A percentile compares a stretch with the other conserved stretches of the same genome.
Conservation (phyloP, 1,284 basidiomycete species). For the Malassezia yamatoensis region DNA sequence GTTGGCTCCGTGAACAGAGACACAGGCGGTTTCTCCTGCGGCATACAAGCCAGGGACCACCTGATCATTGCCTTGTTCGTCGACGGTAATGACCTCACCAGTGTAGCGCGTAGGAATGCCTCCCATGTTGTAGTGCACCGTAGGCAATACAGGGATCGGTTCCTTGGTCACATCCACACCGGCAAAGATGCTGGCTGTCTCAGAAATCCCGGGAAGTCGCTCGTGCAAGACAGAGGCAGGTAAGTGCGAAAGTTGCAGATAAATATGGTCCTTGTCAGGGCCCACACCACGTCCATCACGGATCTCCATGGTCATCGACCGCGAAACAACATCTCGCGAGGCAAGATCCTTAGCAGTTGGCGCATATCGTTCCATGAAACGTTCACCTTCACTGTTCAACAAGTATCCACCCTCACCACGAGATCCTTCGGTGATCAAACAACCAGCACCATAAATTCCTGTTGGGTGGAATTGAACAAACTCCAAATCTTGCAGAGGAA, state of each 20-base stretch:
- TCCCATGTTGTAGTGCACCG: constrained; percentile 60
- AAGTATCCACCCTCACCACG: constrained; percentile 99
- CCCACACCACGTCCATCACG: constrained; percentile 98
- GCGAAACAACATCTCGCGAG: constrained; percentile 97
- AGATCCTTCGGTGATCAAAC: constrained; percentile 96
- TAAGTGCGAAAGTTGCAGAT: constrained; percentile 91
- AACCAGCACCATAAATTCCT: constrained; percentile 98
- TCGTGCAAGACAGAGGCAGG: constrained; percentile 93
- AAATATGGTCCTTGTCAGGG: constrained; percentile 95
- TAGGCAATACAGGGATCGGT: constrained; percentile 58
- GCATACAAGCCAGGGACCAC: constrained; percentile 95
- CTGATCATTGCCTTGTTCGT: constrained; percentile 67
- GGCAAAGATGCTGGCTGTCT: constrained; percentile 97
- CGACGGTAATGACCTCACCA: constrained; percentile 73
- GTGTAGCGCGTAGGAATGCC: constrained; percentile 99
- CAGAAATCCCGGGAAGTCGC: constrained; percentile 96
- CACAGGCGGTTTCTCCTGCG: constrained; percentile 95
- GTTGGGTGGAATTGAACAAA: constrained; percentile 99
- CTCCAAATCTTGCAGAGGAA: constrained; percentile 93
- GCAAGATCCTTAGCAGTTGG: constrained; percentile 99
- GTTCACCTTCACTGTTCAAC: constrained; percentile 95
- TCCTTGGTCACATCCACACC: constrained; percentile 99
- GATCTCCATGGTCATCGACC: constrained; percentile 98
- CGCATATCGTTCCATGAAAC: constrained; percentile 98
- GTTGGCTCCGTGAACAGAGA: constrained; percentile 98